These are phyloP conservation scores for Dothistroma pini DNA, from an alignment of 2,329 filamentous ascomycete species.

Conservation along the genomic window DNA sequence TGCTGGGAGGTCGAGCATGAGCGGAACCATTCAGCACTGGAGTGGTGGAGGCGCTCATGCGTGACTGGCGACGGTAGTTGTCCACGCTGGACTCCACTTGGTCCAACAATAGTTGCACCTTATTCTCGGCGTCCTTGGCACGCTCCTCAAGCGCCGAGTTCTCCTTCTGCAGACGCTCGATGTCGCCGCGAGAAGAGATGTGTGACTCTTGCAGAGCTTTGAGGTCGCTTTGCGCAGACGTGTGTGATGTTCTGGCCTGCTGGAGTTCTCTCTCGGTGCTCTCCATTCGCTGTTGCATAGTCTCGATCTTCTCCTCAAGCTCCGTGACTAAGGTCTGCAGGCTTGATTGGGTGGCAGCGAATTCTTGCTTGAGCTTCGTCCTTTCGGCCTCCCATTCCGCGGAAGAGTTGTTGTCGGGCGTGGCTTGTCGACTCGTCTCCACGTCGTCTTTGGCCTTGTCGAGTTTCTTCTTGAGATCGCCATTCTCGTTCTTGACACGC, in stretches of 20 bases:
- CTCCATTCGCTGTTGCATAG: slow-evolving; percentile 66
- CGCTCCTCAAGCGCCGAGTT: slow-evolving; percentile 77
- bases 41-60: slow-evolving; percentile 36
- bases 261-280: slow-evolving; percentile 67
- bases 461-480: slow-evolving; percentile 77
- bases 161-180: slow-evolving; percentile 79
- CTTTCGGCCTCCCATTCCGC: slow-evolving; percentile 74
- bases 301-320: slow-evolving; percentile 67
- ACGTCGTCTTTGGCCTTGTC: slow-evolving; percentile 36
- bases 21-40: slow-evolving; percentile 29
- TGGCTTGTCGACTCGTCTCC: slow-evolving; percentile 28
- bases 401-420: slow-evolving; percentile 41
- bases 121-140: slow-evolving; percentile 84
- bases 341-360: slow-evolving; percentile 66
- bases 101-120: slow-evolving; percentile 87
- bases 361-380: slow-evolving; percentile 60
- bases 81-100: slow-evolving; percentile 93
- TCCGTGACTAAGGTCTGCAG: slow-evolving; percentile 62
- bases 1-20: slow-evolving; percentile 42
- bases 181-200: slow-evolving; percentile 56
- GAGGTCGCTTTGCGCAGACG: slow-evolving; percentile 46
- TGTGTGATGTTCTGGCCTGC: slow-evolving; percentile 53
- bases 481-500: slow-evolving; percentile 84
- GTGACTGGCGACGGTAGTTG: slow-evolving; percentile 79
- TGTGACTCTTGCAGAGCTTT: slow-evolving; percentile 44